These are phyloP conservation scores for Apiospora rasikravindrae DNA, from an alignment of 2,329 filamentous ascomycete genomes.

Conservation along the genomic window DNA sequence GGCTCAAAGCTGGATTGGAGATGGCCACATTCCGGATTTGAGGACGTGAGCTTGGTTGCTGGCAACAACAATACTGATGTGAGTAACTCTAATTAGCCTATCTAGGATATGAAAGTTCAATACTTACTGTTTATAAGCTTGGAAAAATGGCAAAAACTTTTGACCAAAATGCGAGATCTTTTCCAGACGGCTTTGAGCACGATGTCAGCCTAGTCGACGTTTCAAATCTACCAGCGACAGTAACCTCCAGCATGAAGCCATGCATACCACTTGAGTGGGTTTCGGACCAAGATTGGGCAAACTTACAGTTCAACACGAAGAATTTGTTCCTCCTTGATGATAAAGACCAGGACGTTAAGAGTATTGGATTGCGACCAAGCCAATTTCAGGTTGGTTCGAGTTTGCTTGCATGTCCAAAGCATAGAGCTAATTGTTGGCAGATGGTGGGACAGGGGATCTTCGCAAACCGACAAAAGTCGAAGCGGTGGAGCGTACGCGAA, in stretches of 20 bases:
- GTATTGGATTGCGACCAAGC: not conserved
- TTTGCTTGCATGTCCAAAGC: not conserved
- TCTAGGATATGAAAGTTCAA: no score
- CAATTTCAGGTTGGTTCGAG: not conserved
- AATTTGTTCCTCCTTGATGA: not conserved
- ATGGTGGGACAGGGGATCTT: not conserved
- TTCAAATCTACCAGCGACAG: not conserved
- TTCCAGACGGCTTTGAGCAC: not conserved
- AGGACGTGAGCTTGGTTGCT: not conserved
- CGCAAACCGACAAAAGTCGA: not conserved
- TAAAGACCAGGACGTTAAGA: not conserved
- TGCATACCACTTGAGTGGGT: not conserved
- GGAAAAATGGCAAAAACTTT: not conserved
- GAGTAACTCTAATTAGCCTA: no score
- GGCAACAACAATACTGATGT: not conserved
- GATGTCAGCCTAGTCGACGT: not conserved
- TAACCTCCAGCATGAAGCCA: not conserved
- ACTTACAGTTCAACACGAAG: not conserved
- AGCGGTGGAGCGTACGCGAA: not conserved
- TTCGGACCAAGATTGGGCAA: not conserved
- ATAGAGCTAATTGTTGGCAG: not conserved
- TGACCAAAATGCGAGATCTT: not conserved
- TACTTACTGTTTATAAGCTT: not conserved
- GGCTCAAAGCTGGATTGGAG: not conserved
- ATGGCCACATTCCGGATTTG: not conserved